Conservation (phyloP, 179 eudicot species). For the Gypsophila paniculata region DNA sequence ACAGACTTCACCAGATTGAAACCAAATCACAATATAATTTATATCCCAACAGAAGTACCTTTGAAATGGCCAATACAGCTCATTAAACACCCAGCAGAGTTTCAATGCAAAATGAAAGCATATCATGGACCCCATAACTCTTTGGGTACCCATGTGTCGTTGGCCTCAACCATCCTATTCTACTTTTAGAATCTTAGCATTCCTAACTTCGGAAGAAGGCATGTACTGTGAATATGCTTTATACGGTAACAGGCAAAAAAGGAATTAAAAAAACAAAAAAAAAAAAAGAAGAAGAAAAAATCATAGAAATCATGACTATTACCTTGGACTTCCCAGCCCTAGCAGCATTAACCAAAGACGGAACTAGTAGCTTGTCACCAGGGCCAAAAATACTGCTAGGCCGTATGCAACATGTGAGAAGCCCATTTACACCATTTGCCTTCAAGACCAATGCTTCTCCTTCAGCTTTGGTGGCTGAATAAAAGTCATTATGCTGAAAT, state of each 20-base stretch:
- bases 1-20: too few species aligned
- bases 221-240: neutral
- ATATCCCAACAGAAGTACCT: too few species aligned
- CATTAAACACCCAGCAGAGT: too few species aligned
- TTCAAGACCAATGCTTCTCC: constrained; percentile 83
- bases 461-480: constrained; percentile 91
- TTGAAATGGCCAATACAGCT: too few species aligned
- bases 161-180: too few species aligned
- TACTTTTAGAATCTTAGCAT: too few species aligned
- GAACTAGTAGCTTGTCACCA: constrained; percentile 89
- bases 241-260: neutral
- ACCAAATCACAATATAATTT: too few species aligned
- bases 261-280: neutral
- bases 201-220: neutral
- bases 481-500: constrained; percentile 80
- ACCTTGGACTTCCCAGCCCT: constrained; percentile 95
- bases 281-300: too few species aligned
- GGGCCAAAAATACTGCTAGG: constrained; percentile 98
- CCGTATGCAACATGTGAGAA: constrained; percentile 86
- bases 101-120: too few species aligned
- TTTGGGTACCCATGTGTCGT: too few species aligned
- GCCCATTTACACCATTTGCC: constrained; percentile 80
- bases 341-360: constrained; percentile 86
- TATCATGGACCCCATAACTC: too few species aligned
- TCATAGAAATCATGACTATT: constrained; percentile 16